Base-by-base conservation (phyloP, 352 stramenopile species). In the Plasmopara halstedii region DNA sequence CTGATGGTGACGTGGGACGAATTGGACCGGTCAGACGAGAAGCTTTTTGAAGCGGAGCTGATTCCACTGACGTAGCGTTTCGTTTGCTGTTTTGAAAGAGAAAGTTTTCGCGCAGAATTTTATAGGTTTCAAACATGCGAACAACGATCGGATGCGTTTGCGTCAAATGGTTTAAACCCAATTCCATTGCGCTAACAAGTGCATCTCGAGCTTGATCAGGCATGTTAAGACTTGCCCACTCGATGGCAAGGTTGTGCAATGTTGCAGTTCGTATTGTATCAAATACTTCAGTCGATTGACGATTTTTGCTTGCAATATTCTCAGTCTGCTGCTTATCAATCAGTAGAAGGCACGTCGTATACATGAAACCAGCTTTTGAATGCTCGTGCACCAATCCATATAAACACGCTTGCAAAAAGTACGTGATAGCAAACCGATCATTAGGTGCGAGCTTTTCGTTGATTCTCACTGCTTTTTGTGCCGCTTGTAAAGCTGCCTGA, bases 231-330 rank as follows among this genome's bases (percentile, higher is more conserved):
- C 81, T 83, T 1, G 73, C 70, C 70, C 69, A 83, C 42, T 87
- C 75, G 2, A 87, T 82, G 5, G 75, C 65, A 60, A 87, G 64
- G 31, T 87, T 87, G 56, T 87, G 75, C 17, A 87, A 46, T 6
- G 70, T 65, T n/a, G 71, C 70, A 14, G 70, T 70, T 27, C 74
- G 70, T 14, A 86, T 50, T 9, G 73, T 66, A 26, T 68, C 32
- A 47, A 77, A 63, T 21, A 72, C 69, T 51, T 83, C 66, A n/a
- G 50, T 27, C 15, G 36, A 20, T 44, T 74, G 61, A 2, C 38
- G 19, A 14, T 42, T 52, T 13, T 64, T 51, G 22, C 25, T 29
- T 29, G 1, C 25, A 29, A 10, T 10, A 29, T 10, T 29, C 6
- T 29, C 25, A 29, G 3, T 15, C 53, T 35, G 32, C 23, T 46